Evolutionary conservation across 441 rosid genomes (phyloP).

Genomic region (Pelargonium hybrid): DNA sequence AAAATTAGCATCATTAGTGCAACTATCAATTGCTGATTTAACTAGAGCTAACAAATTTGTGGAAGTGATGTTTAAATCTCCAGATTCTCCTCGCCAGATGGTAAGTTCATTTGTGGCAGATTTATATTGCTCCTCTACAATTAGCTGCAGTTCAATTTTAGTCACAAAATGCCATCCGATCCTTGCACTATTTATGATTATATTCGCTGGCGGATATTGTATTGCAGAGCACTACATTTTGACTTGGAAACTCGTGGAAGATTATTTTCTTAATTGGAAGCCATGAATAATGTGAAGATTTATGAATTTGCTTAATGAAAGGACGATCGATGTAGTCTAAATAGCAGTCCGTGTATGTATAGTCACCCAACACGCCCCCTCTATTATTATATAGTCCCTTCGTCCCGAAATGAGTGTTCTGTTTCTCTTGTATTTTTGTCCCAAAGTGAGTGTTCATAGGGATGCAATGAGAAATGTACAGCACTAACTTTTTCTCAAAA

Average conservation of each 20-base stretch:
- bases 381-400: too few species aligned
- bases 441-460: too few species aligned
- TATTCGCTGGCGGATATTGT: background rate
- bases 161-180: background rate
- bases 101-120: conserved; percentile 34
- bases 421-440: background rate
- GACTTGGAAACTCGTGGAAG: background rate
- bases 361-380: background rate
- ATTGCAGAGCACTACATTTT: background rate
- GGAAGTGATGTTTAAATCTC: conserved; percentile 33
- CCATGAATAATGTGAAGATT: background rate
- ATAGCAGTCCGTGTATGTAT: background rate
- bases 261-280: background rate
- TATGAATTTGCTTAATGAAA: background rate
- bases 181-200: background rate
- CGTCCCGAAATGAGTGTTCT: background rate
- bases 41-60: conserved; percentile 26
- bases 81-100: conserved; percentile 29
- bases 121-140: background rate
- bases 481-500: too few species aligned
- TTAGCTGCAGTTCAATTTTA: background rate
- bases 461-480: too few species aligned
- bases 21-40: conserved; percentile 37
- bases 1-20: conserved; percentile 39
- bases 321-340: background rate